Conservation (phyloP, 108 stramenopile species). For the Fistulifera solaris region DNA sequence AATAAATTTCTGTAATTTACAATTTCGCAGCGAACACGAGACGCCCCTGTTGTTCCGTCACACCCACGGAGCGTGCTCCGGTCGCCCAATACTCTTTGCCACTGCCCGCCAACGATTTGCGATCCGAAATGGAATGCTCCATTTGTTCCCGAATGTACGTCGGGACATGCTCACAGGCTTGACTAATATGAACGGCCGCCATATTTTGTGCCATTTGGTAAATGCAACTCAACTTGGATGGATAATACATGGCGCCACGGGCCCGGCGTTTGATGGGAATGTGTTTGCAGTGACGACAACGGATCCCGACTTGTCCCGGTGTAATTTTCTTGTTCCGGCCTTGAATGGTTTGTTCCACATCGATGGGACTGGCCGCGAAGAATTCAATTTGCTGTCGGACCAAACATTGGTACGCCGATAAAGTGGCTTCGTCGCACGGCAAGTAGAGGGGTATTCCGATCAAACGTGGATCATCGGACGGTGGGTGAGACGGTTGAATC, state of each 20-base stretch:
- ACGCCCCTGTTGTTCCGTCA: not conserved
- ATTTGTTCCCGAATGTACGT: no score
- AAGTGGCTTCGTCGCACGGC: constrained; percentile 16
- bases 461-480: no score
- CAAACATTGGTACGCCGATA: constrained; percentile 34
- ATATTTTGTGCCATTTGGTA: constrained; percentile 38
- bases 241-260: constrained; percentile 24
- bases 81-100: constrained; percentile 13
- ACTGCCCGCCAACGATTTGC: not conserved
- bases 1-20: no score
- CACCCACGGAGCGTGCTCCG: constrained; percentile 2
- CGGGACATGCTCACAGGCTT: constrained; percentile 13
- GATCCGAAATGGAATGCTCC: not conserved
- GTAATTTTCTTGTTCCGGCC: constrained; percentile 22
- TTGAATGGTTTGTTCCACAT: constrained; percentile 20
- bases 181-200: constrained; percentile 21
- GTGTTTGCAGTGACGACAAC: constrained; percentile 29
- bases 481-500: no score
- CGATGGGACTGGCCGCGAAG: constrained; percentile 23
- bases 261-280: constrained; percentile 1
- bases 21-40: no score
- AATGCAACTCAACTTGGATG: constrained; percentile 19
- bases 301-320: constrained; percentile 34
- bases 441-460: no score
- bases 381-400: constrained; percentile 30